A percentile compares a stretch with the other conserved stretches of the same genome.
phyloP scores from a whole-genome alignment of 1,284 basidiomycete genomes.

The Agaricales sp. region DNA sequence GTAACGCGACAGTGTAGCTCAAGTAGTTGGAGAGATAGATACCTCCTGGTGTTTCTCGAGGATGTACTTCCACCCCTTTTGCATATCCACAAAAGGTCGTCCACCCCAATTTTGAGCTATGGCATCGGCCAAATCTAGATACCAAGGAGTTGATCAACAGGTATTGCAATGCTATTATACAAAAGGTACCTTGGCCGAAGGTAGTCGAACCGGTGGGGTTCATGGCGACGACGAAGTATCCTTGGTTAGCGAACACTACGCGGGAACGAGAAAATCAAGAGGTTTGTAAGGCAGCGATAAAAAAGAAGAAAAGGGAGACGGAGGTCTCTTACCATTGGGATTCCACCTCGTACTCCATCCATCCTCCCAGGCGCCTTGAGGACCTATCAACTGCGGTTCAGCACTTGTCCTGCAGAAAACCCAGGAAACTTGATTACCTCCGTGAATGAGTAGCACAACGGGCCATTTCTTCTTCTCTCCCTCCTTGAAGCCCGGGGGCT shows the following conservation, averaged over 20 bases:
- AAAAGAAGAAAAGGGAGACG: not conserved
- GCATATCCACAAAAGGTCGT: slow-evolving; percentile 75
- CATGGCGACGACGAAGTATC: slow-evolving; percentile 76
- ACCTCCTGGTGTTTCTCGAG: slow-evolving; percentile 68
- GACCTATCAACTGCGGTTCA: slow-evolving; percentile 29
- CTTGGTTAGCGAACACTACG: slow-evolving; percentile 68
- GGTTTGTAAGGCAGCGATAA: no score
- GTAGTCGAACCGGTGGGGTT: slow-evolving; percentile 87
- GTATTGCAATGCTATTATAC: not conserved
- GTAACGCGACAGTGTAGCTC: not conserved
- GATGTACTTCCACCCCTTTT: slow-evolving; percentile 65
- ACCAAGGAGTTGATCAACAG: not conserved
- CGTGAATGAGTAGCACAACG: slow-evolving; percentile 64
- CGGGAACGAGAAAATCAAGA: not conserved
- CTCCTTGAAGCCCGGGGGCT: slow-evolving; percentile 64
- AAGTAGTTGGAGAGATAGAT: slow-evolving; percentile 2
- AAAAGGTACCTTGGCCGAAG: slow-evolving; percentile 65
- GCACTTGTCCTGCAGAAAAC: slow-evolving; percentile 2
- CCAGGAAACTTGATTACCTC: slow-evolving; percentile 30
- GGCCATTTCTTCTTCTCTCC: slow-evolving; percentile 70
- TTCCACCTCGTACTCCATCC: slow-evolving; percentile 86
- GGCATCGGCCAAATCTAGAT: slow-evolving; percentile 68
- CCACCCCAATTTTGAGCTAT: slow-evolving; percentile 79
- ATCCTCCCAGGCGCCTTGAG: slow-evolving; percentile 76
- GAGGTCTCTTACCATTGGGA: slow-evolving; percentile 57